phyloP scores from a whole-genome alignment of 225 moss, liverwort and hornwort genomes.

The Climacium dendroides region DNA sequence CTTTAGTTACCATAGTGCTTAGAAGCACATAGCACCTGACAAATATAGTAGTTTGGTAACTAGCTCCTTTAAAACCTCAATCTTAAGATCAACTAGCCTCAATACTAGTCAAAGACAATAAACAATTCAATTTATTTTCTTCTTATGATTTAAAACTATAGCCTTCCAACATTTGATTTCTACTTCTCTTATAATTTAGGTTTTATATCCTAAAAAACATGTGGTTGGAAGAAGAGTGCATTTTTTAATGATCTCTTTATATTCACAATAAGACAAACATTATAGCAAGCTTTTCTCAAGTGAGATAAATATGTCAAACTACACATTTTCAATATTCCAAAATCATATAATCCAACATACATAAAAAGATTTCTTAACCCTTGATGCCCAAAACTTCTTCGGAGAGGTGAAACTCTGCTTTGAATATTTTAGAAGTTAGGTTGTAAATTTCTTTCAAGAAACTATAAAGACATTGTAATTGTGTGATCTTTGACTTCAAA shows the following conservation, averaged over 20 bases:
- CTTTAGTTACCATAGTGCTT: fast-evolving
- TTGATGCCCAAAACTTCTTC: not conserved
- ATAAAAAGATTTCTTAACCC: fast-evolving
- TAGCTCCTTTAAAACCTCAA: fast-evolving
- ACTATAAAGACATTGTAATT: not conserved
- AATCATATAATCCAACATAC: not conserved
- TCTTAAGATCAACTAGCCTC: too few relatives aligned
- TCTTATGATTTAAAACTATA: not conserved
- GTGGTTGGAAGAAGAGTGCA: not conserved
- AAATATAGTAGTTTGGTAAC: fast-evolving
- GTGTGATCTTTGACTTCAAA: fast-evolving
- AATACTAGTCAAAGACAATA: fast-evolving
- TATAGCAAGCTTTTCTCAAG: not conserved
- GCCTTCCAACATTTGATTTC: not conserved
- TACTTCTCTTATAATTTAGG: not conserved
- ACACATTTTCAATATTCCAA: not conserved
- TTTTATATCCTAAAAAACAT: not conserved
- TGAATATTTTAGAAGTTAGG: fast-evolving
- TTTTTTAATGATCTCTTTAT: not conserved
- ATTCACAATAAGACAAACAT: not conserved
- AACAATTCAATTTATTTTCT: not conserved
- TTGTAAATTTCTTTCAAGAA: fast-evolving
- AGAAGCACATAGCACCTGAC: not conserved
- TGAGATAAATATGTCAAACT: not conserved
- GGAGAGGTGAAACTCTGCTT: too few relatives aligned